Percentiles rank a stretch among this genome's conserved stretches.
Evolutionary conservation across 169 alveolate genomes (phyloP).

Genomic region (Plasmodium adleri): DNA sequence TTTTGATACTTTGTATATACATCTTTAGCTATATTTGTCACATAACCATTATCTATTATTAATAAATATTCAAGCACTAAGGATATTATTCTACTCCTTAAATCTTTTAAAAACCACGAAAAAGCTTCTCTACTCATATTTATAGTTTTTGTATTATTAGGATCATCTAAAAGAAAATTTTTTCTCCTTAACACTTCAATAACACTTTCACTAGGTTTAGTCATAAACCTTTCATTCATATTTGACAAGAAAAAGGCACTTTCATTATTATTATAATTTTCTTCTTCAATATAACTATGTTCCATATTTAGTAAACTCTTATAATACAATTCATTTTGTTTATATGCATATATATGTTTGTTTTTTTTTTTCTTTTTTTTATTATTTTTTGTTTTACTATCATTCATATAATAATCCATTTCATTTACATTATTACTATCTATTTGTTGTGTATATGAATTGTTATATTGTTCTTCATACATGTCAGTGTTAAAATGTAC

Average conservation of each 20-base stretch:
- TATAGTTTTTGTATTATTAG: constrained; percentile 66
- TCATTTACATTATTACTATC: constrained; percentile 4
- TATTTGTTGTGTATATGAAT: background rate
- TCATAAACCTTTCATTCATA: constrained; percentile 17
- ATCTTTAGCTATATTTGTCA: constrained; percentile 73
- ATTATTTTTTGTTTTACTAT: too few species aligned
- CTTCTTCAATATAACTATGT: constrained; percentile 63
- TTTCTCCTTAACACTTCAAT: constrained; percentile 47
- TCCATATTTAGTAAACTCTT: constrained; percentile 41
- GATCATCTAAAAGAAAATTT: constrained; percentile 68
- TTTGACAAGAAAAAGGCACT: constrained; percentile 38
- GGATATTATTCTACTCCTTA: constrained; percentile 84
- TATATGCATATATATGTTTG: constrained; percentile 65
- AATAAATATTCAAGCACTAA: constrained; percentile 82
- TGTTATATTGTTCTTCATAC: background rate
- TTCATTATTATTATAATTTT: constrained; percentile 65
- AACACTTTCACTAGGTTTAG: constrained; percentile 50
- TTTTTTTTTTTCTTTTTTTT: constrained; percentile 32
- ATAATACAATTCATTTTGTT: constrained; percentile 70
- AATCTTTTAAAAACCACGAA: constrained; percentile 88
- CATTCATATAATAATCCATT: constrained; percentile 7
- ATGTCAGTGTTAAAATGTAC: background rate
- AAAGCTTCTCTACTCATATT: constrained; percentile 88
- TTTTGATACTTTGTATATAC: constrained; percentile 19
- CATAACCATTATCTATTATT: constrained; percentile 81